Base-by-base conservation (phyloP, 2,329 filamentous ascomycete genomes). In the Diaporthe sp. region DNA sequence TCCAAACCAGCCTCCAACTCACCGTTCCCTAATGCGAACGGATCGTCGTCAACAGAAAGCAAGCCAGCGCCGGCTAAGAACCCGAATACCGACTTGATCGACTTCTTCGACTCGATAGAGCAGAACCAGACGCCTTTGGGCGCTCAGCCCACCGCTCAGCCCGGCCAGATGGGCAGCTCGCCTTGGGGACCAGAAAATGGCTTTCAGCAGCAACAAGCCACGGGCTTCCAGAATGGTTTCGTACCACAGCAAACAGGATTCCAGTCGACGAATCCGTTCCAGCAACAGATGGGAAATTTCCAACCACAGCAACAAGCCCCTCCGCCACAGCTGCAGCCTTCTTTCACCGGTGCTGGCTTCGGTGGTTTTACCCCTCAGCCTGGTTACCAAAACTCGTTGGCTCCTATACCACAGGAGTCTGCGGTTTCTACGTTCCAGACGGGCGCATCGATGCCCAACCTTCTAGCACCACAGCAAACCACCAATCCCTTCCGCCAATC, bases 401-500 rank as follows among this genome's bases (percentile, higher is more conserved):
- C 88, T 59, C 80, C 90, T 4, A 91, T 92, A 77, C 89, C 89
- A 0, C 91, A 92, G 78, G 86, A 92, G 74, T 84, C 87, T 2
- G 69, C 69, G 50, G 80, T 88, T 5, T 84, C 88, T 9, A 84
- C 81, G 68, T 91, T 90, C 82, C 85, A 89, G 80, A 85, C 81
- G 13, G 83, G 83, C 17, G 78, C 85, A 81, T 79, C 86, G 77
- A 78, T 86, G 81, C 80, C 85, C 75, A 83, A 80, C 68, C 80
- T 87, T 76, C 83, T 86, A 83, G 79, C 86, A 32, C 87, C 88
- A 74, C 88, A 88, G 80, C 90, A 92, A 79, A 92, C 87, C 30
- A 98, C 95, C 10, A 99, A 99, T 81, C 97, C 97, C 0, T 99
- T 99, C 90, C 90, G 97, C 55, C 93, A 95, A 81, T 98, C 96